Percentiles rank a stretch among this genome's conserved stretches.
Conservation (phyloP, 257 asterid species). For the Echium plantagineum region DNA sequence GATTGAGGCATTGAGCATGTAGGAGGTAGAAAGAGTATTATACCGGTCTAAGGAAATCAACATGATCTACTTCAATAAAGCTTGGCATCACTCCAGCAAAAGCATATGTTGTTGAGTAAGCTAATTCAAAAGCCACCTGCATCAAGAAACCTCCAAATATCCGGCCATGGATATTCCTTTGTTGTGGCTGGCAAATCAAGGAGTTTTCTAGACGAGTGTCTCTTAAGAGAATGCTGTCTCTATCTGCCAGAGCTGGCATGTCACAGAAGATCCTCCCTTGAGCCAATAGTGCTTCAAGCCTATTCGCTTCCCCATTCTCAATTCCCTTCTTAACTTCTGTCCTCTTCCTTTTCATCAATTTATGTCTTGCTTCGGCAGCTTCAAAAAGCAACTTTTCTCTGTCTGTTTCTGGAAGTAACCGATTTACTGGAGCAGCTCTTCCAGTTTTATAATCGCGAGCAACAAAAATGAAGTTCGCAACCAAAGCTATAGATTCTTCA, state of each 20-base stretch:
- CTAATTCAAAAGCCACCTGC: constrained; percentile 87
- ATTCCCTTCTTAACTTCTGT: constrained; percentile 29
- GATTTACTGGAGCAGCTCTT: constrained; percentile 80
- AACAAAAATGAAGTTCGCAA: constrained; percentile 90
- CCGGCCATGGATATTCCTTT: constrained; percentile 92
- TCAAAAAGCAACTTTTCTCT: constrained; percentile 55
- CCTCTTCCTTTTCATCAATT: constrained; percentile 52
- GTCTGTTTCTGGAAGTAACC: constrained; percentile 56
- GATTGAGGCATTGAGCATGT: background rate
- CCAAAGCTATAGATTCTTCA: constrained; percentile 55
- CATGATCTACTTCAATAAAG: constrained; percentile 91
- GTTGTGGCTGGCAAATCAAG: constrained; percentile 95
- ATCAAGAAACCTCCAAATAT: constrained; percentile 93
- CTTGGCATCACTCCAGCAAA: constrained; percentile 96
- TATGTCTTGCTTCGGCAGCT: constrained; percentile 71
- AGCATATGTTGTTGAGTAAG: constrained; percentile 77
- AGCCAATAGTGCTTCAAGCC: constrained; percentile 47
- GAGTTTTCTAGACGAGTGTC: constrained; percentile 88
- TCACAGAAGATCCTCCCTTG: constrained; percentile 92
- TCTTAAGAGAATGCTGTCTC: constrained; percentile 86
- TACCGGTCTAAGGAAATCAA: constrained; percentile 87
- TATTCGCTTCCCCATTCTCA: constrained; percentile 48
- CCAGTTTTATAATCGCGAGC: constrained; percentile 90
- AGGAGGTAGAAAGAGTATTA: constrained; percentile 16
- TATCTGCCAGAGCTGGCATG: constrained; percentile 95